Percentiles rank a stretch among this genome's conserved stretches.
Conservation (phyloP, 1,284 basidiomycete genomes). For the Volvariella surrecta region DNA sequence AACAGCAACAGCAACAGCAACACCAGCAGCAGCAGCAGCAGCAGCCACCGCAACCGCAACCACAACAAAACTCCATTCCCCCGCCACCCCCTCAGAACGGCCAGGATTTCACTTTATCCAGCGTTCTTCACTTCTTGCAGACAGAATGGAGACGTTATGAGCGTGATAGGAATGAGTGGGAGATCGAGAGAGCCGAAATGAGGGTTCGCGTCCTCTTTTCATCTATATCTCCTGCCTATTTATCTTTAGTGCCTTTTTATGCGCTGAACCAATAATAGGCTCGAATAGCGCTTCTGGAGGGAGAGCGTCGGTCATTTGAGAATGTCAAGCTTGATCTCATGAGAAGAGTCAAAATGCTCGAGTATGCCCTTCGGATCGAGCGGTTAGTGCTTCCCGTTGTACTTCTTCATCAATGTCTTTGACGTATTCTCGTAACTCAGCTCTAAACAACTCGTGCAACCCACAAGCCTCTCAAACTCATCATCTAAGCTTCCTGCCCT, state of each 20-base stretch:
- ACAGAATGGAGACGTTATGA: slow-evolving; percentile 97
- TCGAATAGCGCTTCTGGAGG: slow-evolving; percentile 95
- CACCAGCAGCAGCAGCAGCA: slow-evolving; percentile 43
- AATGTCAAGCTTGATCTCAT: slow-evolving; percentile 95
- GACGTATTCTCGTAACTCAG: slow-evolving; percentile 36
- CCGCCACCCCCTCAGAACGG: slow-evolving; percentile 71
- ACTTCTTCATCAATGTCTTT: slow-evolving; percentile 12
- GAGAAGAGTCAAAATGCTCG: slow-evolving; percentile 98
- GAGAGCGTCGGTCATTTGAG: slow-evolving; percentile 92
- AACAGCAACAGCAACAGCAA: slow-evolving; percentile 43
- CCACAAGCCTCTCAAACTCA: slow-evolving; percentile 39
- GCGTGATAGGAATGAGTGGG: slow-evolving; percentile 98
- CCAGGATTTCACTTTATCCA: slow-evolving; percentile 88
- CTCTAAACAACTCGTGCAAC: slow-evolving; percentile 71
- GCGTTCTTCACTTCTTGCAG: slow-evolving; percentile 95
- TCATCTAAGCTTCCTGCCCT: slow-evolving; percentile 52
- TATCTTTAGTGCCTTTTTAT: slow-evolving; percentile 15
- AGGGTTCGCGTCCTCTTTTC: slow-evolving; percentile 52
- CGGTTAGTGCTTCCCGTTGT: slow-evolving; percentile 48
- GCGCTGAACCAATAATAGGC: slow-evolving; percentile 44
- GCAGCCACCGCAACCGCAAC: slow-evolving; percentile 39
- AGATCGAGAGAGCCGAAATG: slow-evolving; percentile 99
- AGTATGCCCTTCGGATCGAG: slow-evolving; percentile 92
- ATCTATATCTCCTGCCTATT: slow-evolving; percentile 14
- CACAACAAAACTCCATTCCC: slow-evolving; percentile 56